These are phyloP conservation scores for Pythium apleroticum DNA, from an alignment of 352 stramenopile species.

Conservation along the genomic window DNA sequence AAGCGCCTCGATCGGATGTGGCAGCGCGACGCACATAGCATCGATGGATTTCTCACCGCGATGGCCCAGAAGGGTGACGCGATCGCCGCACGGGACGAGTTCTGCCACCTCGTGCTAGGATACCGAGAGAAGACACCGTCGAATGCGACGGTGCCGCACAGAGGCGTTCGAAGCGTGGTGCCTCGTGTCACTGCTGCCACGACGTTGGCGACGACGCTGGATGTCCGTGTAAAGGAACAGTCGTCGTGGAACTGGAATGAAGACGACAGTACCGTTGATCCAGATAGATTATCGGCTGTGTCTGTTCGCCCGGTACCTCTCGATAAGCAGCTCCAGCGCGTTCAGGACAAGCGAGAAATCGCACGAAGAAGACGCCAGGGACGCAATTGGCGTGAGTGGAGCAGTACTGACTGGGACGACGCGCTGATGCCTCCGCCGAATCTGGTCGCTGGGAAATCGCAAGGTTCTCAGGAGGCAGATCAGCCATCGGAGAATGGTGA, in stretches of 20 bases:
- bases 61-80: constrained; percentile 19
- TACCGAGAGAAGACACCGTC: constrained; percentile 32
- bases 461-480: not conserved
- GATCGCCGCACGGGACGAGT: constrained; percentile 45
- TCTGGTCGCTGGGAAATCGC: not conserved
- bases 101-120: constrained; percentile 66
- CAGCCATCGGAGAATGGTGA: not conserved
- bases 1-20: constrained; percentile 61
- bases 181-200: not conserved
- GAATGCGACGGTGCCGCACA: not conserved
- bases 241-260: constrained; percentile 3
- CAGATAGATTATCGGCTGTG: not conserved
- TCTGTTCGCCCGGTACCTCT: constrained; percentile 7
- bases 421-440: not conserved
- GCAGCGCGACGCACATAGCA: constrained; percentile 24
- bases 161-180: constrained; percentile 5
- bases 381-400: constrained; percentile 31
- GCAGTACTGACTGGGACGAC: constrained; percentile 21
- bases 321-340: constrained; percentile 16
- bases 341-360: constrained; percentile 20
- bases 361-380: constrained; percentile 5
- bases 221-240: not conserved
- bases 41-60: constrained; percentile 25
- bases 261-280: not conserved
- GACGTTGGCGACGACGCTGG: not conserved